Evolutionary conservation across 148 eudicot species (phyloP), one percentile per base, ranked within the genome.

Genomic region (Chenopodium suecicum): DNA sequence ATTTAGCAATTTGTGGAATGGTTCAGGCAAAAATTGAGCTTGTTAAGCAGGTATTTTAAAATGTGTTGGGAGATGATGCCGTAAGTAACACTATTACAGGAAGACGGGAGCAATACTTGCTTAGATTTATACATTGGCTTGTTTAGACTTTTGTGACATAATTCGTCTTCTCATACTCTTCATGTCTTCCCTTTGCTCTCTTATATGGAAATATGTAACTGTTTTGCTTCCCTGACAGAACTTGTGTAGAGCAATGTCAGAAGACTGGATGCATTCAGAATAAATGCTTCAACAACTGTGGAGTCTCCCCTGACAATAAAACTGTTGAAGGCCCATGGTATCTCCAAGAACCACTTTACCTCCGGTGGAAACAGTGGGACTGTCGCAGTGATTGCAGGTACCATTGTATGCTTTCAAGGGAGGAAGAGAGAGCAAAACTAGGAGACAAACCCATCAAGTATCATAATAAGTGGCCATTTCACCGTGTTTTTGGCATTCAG

Each of bases 321-420:
- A 83, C 88, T 47, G 67, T 83, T 31, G 89, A 88, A 67, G 89
- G 90, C 77, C 90, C 91, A 72, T 93, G 98, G 95, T 91, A 89
- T 84, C 89, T 89, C 54, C 95, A 91, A 86, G 97, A 91, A 82
- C 97, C 93, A 48, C 89, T 91, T 31, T 93, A 91, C 79, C 87
- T 88, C 70, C 86, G 83, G 27, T 91, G 95, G 98, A 93, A 91
- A 86, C 88, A 89, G 75, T 90, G 98, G 98, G 94, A 88, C 85
- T 93, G 98, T 79, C 91, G 70, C 34, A 85, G 90, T 82, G 91
- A 92, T 80, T 93, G 97, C 81, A 87, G 90, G 82, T 89, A 93
- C 82, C 86, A 91, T 47, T 93, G 94, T 83, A 93, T 93, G 97
- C 84, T 91, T 75, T 83, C 81, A 73, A 85, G 90, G 76, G 97